Evolutionary conservation across 306 rosid species (phyloP), one percentile per base, ranked within the genome.

Genomic region (Chamaecrista fasciculata): DNA sequence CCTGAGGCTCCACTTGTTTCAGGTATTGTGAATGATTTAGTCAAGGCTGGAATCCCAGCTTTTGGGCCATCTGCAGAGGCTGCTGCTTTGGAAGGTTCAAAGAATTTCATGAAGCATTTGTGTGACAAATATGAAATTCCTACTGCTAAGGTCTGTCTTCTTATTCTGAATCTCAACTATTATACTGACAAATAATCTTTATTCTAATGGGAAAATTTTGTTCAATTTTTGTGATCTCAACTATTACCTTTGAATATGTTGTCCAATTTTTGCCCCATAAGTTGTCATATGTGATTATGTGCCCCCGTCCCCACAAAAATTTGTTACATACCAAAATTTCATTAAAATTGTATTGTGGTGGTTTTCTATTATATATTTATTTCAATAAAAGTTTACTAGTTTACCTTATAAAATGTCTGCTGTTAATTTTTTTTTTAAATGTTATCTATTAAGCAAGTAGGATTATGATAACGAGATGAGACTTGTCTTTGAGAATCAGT

Each of bases 21-120:
- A 6, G 97, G 99, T 40, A 85, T 94, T 49, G 81, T 83, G 24
- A 94, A 94, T 69, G 83, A 89, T 61, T 80, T 94, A 62, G 77
- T 68, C 60, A 60, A 80, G 81, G 92, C 80, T 66, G 97, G 90
- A 72, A 89, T 91, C 71, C 91, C 88, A 58, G 70, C 99, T 33
- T 94, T 94, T 82, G 97, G 99, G 43, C 99, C 99, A 10, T 91
- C 99, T 37, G 89, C 97, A 3, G 96, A 94, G 88, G 96, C 97
- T 57, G 91, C 97, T 84, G 96, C 97, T 53, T 85, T 94, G 78
- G 99, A 91, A 81, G 99, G 99, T 66, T 94, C 99, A 36, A 94
- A 94, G 82, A 85, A 84, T 61, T 94, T 94, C 86, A 91, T 91
- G 99, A 94, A 94, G 86, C 72, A 61, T 81, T 83, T 94, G 83